These are phyloP conservation scores for Ceratobasidium sp. DNA, from an alignment of 1,284 basidiomycete species.

Conservation along the genomic window DNA sequence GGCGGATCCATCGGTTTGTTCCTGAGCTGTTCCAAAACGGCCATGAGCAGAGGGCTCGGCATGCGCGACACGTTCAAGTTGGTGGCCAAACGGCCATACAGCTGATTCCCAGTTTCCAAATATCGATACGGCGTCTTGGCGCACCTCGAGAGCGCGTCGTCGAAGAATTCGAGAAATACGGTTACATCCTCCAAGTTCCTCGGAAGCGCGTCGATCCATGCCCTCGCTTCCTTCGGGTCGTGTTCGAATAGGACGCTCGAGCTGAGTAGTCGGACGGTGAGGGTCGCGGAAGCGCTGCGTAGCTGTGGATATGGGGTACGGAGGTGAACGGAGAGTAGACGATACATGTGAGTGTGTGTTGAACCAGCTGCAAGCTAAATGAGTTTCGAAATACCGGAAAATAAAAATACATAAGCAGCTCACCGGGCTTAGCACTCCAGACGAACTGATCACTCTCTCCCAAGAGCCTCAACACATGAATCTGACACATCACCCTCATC, in stretches of 20 bases:
- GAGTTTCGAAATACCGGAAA: background rate
- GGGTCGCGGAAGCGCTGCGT: conserved; percentile 66
- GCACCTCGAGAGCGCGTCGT: conserved; percentile 89
- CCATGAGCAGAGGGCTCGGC: conserved; percentile 81
- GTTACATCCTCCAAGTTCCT: conserved; percentile 66
- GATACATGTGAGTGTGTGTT: conserved; percentile 66
- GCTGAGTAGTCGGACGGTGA: conserved; percentile 74
- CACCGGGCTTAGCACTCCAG: conserved; percentile 81
- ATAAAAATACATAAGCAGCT: conserved; percentile 50
- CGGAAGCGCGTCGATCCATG: conserved; percentile 81
- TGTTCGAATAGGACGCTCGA: conserved; percentile 86
- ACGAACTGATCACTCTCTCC: conserved; percentile 80
- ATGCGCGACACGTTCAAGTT: conserved; percentile 47
- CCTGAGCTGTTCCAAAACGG: conserved; percentile 79
- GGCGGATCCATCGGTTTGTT: conserved; percentile 59
- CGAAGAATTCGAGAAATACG: conserved; percentile 79
- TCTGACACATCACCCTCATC: conserved; percentile 73
- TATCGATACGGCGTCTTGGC: conserved; percentile 89
- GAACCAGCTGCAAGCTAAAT: conserved; percentile 54
- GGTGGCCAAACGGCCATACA: conserved; percentile 36
- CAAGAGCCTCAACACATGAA: conserved; percentile 84
- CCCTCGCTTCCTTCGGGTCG: conserved; percentile 75
- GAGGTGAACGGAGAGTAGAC: conserved; percentile 76
- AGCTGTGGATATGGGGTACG: conserved; percentile 67
- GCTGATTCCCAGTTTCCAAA: conserved; percentile 72